Conservation (phyloP, 148 eudicot genomes). For the Drosera capensis region DNA sequence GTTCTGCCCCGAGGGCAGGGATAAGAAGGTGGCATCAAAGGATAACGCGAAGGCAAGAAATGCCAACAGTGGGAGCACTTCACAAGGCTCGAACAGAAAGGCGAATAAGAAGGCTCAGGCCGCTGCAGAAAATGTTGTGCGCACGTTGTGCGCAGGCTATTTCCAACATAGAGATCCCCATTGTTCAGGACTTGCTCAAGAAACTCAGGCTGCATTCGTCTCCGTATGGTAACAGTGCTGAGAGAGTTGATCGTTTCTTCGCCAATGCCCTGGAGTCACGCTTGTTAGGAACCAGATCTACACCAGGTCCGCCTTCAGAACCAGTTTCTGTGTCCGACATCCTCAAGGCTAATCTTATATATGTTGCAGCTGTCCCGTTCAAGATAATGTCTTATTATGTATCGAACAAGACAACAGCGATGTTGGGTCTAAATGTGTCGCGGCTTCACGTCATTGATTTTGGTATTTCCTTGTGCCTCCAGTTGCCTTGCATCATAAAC, state of each 20-base stretch:
- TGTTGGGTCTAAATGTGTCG: slow-evolving; percentile 13
- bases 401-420: slow-evolving; percentile 13
- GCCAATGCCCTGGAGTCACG: slow-evolving; percentile 43
- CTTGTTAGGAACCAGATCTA: slow-evolving; percentile 27
- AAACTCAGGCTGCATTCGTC: slow-evolving; percentile 28
- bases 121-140: slow-evolving; percentile 15
- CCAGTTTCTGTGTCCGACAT: slow-evolving; percentile 17
- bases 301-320: slow-evolving; percentile 9
- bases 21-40: slow-evolving; percentile 12
- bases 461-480: slow-evolving; percentile 14
- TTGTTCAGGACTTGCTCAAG: slow-evolving; percentile 24
- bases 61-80: slow-evolving; percentile 4
- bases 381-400: slow-evolving; percentile 13
- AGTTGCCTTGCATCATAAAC: slow-evolving; percentile 18
- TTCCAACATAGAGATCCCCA: slow-evolving; percentile 20
- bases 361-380: slow-evolving; percentile 22
- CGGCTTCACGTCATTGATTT: slow-evolving; percentile 20
- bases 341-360: slow-evolving; percentile 18
- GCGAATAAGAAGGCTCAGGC: slow-evolving; percentile 6
- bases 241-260: slow-evolving; percentile 33
- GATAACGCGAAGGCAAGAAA: slow-evolving; percentile 3
- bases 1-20: slow-evolving; percentile 24
- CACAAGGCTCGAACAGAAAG: slow-evolving; percentile 12
- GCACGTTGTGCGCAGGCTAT: slow-evolving; percentile 38
- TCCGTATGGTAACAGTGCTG: slow-evolving; percentile 25